Evolutionary conservation across 352 stramenopile species (phyloP).

Genomic region (Peronospora farinosa): DNA sequence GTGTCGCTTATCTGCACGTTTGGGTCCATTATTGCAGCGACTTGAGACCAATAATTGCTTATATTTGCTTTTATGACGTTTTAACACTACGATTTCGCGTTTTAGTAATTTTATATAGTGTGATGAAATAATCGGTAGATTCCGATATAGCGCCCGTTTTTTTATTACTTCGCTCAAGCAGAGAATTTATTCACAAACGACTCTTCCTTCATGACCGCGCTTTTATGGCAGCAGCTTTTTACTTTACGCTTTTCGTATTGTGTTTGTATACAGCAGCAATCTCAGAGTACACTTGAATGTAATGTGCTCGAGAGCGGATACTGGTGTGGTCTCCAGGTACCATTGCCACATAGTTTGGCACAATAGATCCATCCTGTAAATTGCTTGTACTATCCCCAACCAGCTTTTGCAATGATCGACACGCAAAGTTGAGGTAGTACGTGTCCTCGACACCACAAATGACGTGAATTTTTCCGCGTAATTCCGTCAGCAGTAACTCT

Average conservation of each 20-base stretch:
- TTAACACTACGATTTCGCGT: too few relatives aligned
- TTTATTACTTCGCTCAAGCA: too few relatives aligned
- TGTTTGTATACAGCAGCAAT: constrained; percentile 37
- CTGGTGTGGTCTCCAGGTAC: constrained; percentile 64
- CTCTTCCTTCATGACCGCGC: too few relatives aligned
- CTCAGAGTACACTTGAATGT: constrained; percentile 53
- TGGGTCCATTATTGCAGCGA: not conserved
- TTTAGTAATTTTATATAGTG: too few relatives aligned
- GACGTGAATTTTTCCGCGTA: constrained; percentile 63
- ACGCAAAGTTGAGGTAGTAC: constrained; percentile 71
- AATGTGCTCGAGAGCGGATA: constrained; percentile 64
- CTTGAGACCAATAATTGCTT: not conserved
- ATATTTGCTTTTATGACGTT: not conserved
- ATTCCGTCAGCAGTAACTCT: constrained; percentile 33
- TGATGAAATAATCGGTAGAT: too few relatives aligned
- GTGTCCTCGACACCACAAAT: constrained; percentile 68
- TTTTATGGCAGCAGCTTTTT: not conserved
- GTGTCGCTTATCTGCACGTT: constrained; percentile 9
- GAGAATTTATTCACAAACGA: too few relatives aligned
- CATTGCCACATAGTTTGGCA: constrained; percentile 64
- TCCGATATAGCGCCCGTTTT: too few relatives aligned
- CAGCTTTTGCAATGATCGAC: constrained; percentile 47
- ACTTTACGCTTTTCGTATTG: constrained; percentile 5
- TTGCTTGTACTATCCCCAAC: constrained; percentile 29
- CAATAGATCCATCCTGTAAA: constrained; percentile 14